These are phyloP conservation scores for Euphorbia tirucalli DNA, from an alignment of 345 rosid genomes.

Conservation along the genomic window DNA sequence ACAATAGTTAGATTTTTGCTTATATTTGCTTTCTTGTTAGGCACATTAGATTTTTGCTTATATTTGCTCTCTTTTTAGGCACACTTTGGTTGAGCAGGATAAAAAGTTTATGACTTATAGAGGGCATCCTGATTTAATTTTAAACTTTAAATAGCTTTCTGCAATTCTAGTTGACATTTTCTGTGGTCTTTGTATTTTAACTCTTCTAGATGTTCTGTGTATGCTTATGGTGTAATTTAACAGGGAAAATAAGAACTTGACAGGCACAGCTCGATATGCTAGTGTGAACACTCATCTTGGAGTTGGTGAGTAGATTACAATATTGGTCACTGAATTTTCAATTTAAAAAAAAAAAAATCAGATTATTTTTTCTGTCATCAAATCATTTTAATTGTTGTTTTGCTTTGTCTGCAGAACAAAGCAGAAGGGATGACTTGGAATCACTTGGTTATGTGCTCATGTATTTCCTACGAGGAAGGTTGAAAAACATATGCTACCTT, in stretches of 20 bases:
- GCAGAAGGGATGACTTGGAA: slow-evolving; percentile 35
- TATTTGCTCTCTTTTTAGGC: too few relatives aligned
- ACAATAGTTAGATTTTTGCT: background rate
- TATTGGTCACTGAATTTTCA: background rate
- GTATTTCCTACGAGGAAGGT: slow-evolving; percentile 37
- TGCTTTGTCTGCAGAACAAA: slow-evolving; percentile 24
- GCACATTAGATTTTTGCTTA: too few relatives aligned
- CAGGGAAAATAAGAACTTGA: slow-evolving; percentile 35
- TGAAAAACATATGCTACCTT: background rate
- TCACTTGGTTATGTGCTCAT: slow-evolving; percentile 36
- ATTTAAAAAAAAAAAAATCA: background rate
- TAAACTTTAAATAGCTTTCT: background rate
- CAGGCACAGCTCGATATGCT: slow-evolving; percentile 35
- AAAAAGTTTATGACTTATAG: background rate
- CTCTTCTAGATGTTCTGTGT: background rate
- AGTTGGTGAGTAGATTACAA: slow-evolving; percentile 23
- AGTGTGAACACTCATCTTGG: slow-evolving; percentile 36
- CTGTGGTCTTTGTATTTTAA: background rate
- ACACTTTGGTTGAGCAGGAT: background rate
- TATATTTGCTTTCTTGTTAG: background rate
- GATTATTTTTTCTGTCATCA: background rate
- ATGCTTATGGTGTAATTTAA: background rate
- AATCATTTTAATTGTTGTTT: background rate
- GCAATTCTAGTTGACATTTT: background rate
- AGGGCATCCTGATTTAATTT: background rate